Evolutionary conservation across 2,329 filamentous ascomycete species (phyloP), one percentile per base, ranked within the genome.

Genomic region (Aureobasidium sp.): DNA sequence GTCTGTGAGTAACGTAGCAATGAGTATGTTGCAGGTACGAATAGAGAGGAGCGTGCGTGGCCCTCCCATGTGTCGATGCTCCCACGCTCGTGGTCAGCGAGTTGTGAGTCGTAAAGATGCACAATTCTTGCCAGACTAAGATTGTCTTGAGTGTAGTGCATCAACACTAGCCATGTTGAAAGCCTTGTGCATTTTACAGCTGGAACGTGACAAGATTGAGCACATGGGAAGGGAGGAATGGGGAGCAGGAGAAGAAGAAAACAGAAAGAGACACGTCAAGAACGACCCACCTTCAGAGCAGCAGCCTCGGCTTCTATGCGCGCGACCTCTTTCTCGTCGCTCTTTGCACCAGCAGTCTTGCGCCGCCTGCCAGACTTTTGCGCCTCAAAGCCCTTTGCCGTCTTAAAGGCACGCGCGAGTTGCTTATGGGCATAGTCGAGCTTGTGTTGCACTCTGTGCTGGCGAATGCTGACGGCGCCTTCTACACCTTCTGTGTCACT

Each of bases 331-430:
- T 72, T 71, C 22, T 72, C 72, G 36, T 82, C 77, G 12, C 75
- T 75, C 41, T 79, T 76, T 8, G 71, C 66, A 44, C 73, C 75
- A 0, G 82, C 82, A 2, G 76, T 77, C 70, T 87, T 87, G 67
- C 81, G 79, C 62, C 87, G 82, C 64, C 89, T 77, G 25, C 83
- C 81, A 62, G 86, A 81, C 66, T 91, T 89, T 75, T 93, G 90
- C 49, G 89, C 82, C 77, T 93, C 89, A 70, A 90, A 88, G 51
- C 87, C 86, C 71, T 89, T 90, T 62, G 86, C 87, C 12, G 81
- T 78, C 73, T 91, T 91, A 64, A 93, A 79, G 0, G 87, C 87
- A 63, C 84, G 82, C 64, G 81, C 81, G 9, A 93, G 78, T 39
- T 85, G 80, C 70, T 84, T 84, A 66, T 81, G 79, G 68, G 80